Conservation (phyloP, 768 basidiomycete genomes). For the Leccinum imitatum region DNA sequence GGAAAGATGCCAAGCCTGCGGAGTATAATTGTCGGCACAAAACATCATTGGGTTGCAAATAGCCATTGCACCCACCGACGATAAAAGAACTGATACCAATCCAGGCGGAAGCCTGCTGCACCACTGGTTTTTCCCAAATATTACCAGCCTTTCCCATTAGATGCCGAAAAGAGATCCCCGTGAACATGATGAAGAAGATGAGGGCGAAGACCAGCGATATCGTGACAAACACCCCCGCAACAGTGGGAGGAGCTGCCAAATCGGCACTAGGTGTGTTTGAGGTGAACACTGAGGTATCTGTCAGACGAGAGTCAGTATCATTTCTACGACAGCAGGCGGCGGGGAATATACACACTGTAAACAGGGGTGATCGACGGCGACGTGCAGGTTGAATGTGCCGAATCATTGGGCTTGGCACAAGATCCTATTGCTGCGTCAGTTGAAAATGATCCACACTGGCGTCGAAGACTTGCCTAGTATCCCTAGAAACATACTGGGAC, state of each 20-base stretch:
- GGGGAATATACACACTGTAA: conserved; percentile 50
- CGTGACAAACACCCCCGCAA: conserved; percentile 63
- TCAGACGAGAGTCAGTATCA: background rate
- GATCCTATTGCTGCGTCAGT: conserved; percentile 49
- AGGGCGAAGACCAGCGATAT: conserved; percentile 55
- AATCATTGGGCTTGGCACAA: conserved; percentile 54
- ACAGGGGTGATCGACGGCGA: conserved; percentile 50
- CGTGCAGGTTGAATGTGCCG: conserved; percentile 55
- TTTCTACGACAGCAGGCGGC: background rate
- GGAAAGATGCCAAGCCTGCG: conserved; percentile 64
- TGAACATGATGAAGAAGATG: conserved; percentile 66
- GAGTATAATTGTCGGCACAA: conserved; percentile 1
- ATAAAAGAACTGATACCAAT: conserved; percentile 76
- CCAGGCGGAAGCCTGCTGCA: conserved; percentile 67
- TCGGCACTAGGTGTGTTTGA: conserved; percentile 51
- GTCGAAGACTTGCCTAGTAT: conserved; percentile 50
- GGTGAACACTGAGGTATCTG: conserved; percentile 69
- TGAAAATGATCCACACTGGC: background rate
- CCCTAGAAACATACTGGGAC: conserved; percentile 68
- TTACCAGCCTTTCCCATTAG: conserved; percentile 55
- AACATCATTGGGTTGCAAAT: background rate
- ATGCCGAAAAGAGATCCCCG: conserved; percentile 63
- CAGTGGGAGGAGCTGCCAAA: conserved; percentile 58
- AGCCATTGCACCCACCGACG: conserved; percentile 46
- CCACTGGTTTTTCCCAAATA: conserved; percentile 51